Base-by-base conservation (phyloP, 2,329 filamentous ascomycete genomes). In the Aspergillus niger region DNA sequence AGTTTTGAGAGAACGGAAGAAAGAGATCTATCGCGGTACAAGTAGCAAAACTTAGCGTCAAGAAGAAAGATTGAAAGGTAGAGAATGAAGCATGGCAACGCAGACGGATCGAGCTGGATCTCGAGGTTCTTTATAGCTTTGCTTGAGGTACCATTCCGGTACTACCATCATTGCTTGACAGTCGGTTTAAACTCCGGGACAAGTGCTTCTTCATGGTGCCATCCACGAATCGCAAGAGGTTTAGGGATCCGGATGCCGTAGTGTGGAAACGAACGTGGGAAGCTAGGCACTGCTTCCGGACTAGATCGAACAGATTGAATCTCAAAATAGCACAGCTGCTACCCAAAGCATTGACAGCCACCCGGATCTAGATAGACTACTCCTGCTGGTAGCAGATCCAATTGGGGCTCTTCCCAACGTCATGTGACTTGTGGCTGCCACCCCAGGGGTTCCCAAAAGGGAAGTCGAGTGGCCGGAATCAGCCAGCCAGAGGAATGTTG, bases 121-220 rank as follows among this genome's bases (percentile, higher is more conserved):
- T n/a, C 24, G 22, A 13, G 52, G 22, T 55, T 28, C 43, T 59
- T 63, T 63, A 57, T 60, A 55, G 41, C 44, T 28, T 32, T 41
- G n/a, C 20, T 30, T 30, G 26, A 32, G 24, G 22, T 44, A 55
- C 48, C 43, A 44, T 53, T 38, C 38, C 30, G 36, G 26, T 53
- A 20, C 28, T 20, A 41, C 44, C 47, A 43, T 39, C 26, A 26
- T 32, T 13, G 13, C 32, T n/a, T 22, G 39, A 8, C 30, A 13
- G n/a, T 32, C 17, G 43, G 49, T 57, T 32, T 48, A 57, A 30
- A 24, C 17, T 36, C 13, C 10, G n/a, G 28, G 8, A 26, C 11
- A 36, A 17, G 8, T 57, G 13, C 3, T 22, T 38, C 17, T 48
- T 44, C 15, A 30, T 39, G 43, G 47, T 50, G 15, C 28, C n/a